Percentiles rank a stretch among this genome's conserved stretches.
These are phyloP conservation scores for Podila minutissima DNA, from an alignment of 192 early-diverging fungal genomes.

Conservation along the genomic window DNA sequence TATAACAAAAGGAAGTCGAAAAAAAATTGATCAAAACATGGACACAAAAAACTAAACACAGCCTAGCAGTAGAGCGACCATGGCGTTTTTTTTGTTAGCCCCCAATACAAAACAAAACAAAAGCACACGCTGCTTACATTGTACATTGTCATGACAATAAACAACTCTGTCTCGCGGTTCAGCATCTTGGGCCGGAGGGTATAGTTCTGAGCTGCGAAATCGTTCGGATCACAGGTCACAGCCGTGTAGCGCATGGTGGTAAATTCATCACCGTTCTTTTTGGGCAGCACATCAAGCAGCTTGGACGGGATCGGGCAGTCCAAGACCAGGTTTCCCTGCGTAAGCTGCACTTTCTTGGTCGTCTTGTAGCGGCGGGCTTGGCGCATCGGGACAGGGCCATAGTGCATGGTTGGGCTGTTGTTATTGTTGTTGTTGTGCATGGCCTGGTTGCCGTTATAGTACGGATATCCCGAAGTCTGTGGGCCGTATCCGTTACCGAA, in stretches of 20 bases:
- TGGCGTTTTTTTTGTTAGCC: no score
- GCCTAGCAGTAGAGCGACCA: not conserved
- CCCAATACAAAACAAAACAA: not conserved
- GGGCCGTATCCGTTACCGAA: constrained; percentile 25
- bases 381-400: constrained; percentile 42
- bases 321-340: constrained; percentile 73
- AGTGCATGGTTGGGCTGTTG: constrained; percentile 29
- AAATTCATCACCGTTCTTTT: constrained; percentile 67
- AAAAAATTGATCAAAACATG: no score
- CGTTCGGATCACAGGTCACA: constrained; percentile 71
- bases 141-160: constrained; percentile 95
- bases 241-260: constrained; percentile 78
- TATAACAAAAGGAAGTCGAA: not conserved
- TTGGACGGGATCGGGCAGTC: constrained; percentile 69
- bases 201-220: constrained; percentile 71
- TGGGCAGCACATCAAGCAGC: constrained; percentile 59
- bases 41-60: not conserved
- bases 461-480: constrained; percentile 1
- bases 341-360: constrained; percentile 63
- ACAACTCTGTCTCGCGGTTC: constrained; percentile 85
- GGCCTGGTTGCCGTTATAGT: constrained; percentile 1
- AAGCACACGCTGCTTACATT: constrained; percentile 47
- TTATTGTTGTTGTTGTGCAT: constrained; percentile 4
- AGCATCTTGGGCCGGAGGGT: constrained; percentile 74
- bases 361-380: constrained; percentile 59